Evolutionary conservation across 2,329 filamentous ascomycete species (phyloP).

Genomic region (Calycina marina): DNA sequence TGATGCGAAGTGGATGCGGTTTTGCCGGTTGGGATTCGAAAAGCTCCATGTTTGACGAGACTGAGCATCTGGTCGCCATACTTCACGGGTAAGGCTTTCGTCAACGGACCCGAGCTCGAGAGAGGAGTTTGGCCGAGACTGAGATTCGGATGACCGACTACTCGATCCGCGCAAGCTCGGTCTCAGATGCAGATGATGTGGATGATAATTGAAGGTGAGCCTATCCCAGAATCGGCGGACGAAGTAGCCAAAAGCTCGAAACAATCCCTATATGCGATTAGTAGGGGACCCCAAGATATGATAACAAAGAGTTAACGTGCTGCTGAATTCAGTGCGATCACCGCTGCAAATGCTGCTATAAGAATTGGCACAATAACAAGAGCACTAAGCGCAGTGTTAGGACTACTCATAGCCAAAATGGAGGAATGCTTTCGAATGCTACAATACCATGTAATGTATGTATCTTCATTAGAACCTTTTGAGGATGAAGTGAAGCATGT

Average conservation of each 20-base stretch:
- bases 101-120: constrained; percentile 5
- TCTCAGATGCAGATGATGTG: too few relatives aligned
- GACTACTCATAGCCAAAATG: constrained; percentile 23
- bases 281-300: not conserved
- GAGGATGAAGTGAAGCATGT: too few relatives aligned
- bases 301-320: constrained; percentile 13
- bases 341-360: constrained; percentile 23
- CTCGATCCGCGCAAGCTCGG: too few relatives aligned
- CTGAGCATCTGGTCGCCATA: constrained; percentile 25
- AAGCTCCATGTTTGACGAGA: constrained; percentile 22
- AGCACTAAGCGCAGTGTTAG: constrained; percentile 27
- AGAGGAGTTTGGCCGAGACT: too few relatives aligned
- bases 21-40: constrained; percentile 21
- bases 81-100: constrained; percentile 4
- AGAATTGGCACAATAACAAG: constrained; percentile 32
- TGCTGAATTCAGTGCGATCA: constrained; percentile 19
- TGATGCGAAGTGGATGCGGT: constrained; percentile 35
- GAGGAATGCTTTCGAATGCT: too few relatives aligned
- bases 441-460: too few relatives aligned
- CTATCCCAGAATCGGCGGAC: constrained; percentile 13
- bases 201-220: not conserved
- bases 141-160: too few relatives aligned
- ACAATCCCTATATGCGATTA: not conserved
- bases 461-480: too few relatives aligned
- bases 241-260: constrained; percentile 1